Base-by-base conservation (phyloP, 805 yeast genomes). In the Pichia paraexigua region DNA sequence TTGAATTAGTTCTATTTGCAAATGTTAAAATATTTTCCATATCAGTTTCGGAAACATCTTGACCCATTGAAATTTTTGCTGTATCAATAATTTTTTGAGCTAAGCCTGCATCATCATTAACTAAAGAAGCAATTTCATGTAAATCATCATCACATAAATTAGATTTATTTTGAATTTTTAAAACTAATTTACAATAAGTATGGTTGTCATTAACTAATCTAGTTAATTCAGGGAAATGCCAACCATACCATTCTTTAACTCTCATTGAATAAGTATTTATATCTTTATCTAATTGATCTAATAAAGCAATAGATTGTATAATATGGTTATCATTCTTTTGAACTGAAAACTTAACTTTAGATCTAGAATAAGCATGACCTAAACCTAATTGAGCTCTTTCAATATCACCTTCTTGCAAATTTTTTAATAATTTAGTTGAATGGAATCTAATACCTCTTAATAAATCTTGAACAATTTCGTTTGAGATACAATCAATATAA, bases 271-370 rank as follows among this genome's bases (percentile, higher is more conserved):
- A 94, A 54, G 97, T 91, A 78, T 94, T 94, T 72, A 94, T 86
- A 70, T 94, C 99, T 76, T 95, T 95, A 75, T 94, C 99, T 65
- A 94, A 83, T 74, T 94, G 97, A 69, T 95, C 99, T 65, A 94
- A 80, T 61, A 92, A 78, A 47, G 99, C 97, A 75, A 94, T 94
- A 49, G 99, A 97, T 78, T 94, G 99, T 69, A 94, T 94, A 68
- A 94, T 94, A 73, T 94, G 99, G 79, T 94, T 94, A 73, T 94
- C 99, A 71, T 94, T 94, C 80, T 94, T 94, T 74, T 91, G 97
- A 52, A 95, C 98, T 48, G 95, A 86, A 71, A 94, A 94, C 92
- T 94, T 94, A 69, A 94, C 99, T 77, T 94, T 94, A 62, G 97
- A 94, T 75, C 99, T 83, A 54, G 98, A 94, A 77, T 94, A 94